A percentile compares a stretch with the other conserved stretches of the same genome.
Conservation (phyloP, 768 basidiomycete genomes). For the Trametopsis cervina region DNA sequence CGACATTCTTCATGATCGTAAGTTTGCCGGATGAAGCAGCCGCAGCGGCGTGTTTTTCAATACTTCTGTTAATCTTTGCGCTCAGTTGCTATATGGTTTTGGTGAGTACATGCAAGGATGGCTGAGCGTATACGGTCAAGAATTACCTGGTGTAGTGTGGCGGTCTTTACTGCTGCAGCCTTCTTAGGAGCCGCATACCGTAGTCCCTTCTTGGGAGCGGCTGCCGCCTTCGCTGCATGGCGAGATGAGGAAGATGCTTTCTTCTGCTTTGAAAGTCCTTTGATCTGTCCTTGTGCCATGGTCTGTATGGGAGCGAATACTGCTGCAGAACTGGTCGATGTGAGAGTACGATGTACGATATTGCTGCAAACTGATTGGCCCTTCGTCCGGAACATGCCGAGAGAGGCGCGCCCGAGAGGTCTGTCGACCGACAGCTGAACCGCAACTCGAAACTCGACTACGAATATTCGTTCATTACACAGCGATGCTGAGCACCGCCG, state of each 20-base stretch:
- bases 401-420: background rate
- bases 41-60: conserved; percentile 85
- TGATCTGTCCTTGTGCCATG: conserved; percentile 87
- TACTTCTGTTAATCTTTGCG: conserved; percentile 87
- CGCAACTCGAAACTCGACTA: conserved; percentile 1
- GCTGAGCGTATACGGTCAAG: too few relatives aligned
- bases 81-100: conserved; percentile 54
- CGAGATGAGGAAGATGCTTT: conserved; percentile 41
- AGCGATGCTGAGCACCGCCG: conserved; percentile 21
- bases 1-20: conserved; percentile 81
- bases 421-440: conserved; percentile 1
- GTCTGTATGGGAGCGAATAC: conserved; percentile 1
- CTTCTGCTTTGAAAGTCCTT: conserved; percentile 46
- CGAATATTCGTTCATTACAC: conserved; percentile 8
- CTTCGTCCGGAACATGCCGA: background rate
- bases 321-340: background rate
- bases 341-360: background rate
- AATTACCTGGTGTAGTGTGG: conserved; percentile 69
- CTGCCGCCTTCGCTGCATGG: conserved; percentile 58
- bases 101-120: too few relatives aligned
- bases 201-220: conserved; percentile 74
- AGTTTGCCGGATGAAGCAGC: conserved; percentile 87
- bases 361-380: background rate
- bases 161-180: conserved; percentile 60
- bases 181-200: conserved; percentile 81